These are phyloP conservation scores for Lolium perenne DNA, from an alignment of 176 grass and related monocot genomes.

Conservation along the genomic window DNA sequence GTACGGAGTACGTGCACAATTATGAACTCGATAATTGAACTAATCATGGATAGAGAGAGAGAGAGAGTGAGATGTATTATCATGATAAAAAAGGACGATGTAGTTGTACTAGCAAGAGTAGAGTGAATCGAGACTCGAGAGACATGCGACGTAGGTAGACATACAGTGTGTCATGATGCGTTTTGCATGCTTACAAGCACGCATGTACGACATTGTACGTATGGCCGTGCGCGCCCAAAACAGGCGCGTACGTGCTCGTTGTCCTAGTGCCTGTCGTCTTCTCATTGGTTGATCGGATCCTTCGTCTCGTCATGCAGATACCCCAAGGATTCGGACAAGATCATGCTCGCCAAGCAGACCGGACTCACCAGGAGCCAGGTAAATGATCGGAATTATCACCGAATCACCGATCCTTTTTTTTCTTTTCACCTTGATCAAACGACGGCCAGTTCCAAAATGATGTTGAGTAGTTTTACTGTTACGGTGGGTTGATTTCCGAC, in stretches of 20 bases:
- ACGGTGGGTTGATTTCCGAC: background rate
- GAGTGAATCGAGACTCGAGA: background rate
- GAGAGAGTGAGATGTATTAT: background rate
- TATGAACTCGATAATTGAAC: background rate
- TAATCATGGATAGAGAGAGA: background rate
- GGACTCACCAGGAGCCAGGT: conserved; percentile 98
- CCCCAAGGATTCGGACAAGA: conserved; percentile 99
- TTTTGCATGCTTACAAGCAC: background rate
- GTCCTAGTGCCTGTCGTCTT: background rate
- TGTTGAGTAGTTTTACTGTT: background rate
- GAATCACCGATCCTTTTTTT: background rate
- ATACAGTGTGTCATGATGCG: conserved; percentile 5
- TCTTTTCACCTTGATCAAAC: background rate
- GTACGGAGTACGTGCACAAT: background rate
- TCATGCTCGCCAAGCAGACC: conserved; percentile 98
- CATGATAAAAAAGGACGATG: background rate
- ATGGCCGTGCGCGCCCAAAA: too few species aligned
- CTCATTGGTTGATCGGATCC: conserved; percentile 27
- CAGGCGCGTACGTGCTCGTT: background rate
- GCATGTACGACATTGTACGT: too few species aligned
- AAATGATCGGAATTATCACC: background rate
- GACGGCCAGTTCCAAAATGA: background rate
- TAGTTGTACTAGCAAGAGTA: background rate
- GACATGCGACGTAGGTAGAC: background rate
- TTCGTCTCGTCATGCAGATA: conserved; percentile 69